Conservation (phyloP, 1,139 yeast genomes). For the Protomyces gravidus region DNA sequence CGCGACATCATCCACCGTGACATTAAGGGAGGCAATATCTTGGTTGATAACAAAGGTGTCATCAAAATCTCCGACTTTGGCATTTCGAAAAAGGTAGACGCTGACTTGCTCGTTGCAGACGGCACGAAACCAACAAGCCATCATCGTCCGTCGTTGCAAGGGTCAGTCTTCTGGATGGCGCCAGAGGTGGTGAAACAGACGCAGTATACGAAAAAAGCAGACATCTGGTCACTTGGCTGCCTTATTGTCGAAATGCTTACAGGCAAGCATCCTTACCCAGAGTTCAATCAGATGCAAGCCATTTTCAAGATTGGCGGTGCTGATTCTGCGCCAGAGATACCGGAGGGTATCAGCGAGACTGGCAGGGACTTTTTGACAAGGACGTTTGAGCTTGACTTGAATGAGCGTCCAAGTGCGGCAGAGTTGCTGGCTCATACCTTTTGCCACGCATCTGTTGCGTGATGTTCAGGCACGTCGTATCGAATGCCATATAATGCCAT, state of each 20-base stretch:
- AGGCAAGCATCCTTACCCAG: conserved; percentile 91
- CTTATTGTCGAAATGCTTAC: conserved; percentile 89
- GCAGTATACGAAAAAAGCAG: conserved; percentile 83
- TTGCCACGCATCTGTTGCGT: conserved; percentile 25
- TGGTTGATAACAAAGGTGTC: conserved; percentile 85
- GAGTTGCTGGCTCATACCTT: conserved; percentile 55
- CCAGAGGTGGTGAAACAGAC: conserved; percentile 94
- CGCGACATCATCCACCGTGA: conserved; percentile 91
- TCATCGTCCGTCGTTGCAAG: conserved; percentile 74
- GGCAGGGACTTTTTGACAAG: conserved; percentile 62
- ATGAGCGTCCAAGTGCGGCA: conserved; percentile 67
- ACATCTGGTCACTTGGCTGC: conserved; percentile 94
- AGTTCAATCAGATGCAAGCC: conserved; percentile 93
- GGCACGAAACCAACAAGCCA: conserved; percentile 43
- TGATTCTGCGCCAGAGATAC: conserved; percentile 67
- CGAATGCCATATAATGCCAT: no score
- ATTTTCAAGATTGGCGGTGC: conserved; percentile 80
- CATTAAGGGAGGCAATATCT: conserved; percentile 87
- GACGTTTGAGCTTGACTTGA: conserved; percentile 72
- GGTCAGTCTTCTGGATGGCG: conserved; percentile 97
- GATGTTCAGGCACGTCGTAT: no score
- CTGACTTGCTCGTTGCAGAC: conserved; percentile 38
- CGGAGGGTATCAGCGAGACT: conserved; percentile 67
- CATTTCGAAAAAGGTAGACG: conserved; percentile 70
- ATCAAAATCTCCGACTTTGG: conserved; percentile 96